Evolutionary conservation across 345 rosid genomes (phyloP).

Genomic region (Firmiana major): DNA sequence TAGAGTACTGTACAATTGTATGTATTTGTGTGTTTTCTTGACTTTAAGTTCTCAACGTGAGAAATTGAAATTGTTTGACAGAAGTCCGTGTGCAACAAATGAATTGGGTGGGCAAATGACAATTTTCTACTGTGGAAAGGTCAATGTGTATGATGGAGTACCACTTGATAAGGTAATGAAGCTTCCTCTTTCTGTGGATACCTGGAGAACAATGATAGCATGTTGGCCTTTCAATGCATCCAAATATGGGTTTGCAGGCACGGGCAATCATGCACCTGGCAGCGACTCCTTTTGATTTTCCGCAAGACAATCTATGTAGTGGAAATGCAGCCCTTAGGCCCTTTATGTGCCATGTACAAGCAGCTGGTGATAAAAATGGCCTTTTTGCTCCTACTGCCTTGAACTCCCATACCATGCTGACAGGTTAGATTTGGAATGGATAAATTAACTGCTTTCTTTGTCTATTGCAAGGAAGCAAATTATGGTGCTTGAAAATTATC

Average conservation of each 20-base stretch:
- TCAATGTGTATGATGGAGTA: slow-evolving; percentile 82
- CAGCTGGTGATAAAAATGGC: slow-evolving; percentile 25
- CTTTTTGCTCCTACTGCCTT: slow-evolving; percentile 34
- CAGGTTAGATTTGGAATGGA: slow-evolving; percentile 46
- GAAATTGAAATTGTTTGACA: slow-evolving; percentile 28
- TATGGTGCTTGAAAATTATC: background rate
- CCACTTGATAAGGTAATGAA: slow-evolving; percentile 78
- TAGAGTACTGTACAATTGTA: background rate
- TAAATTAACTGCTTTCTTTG: slow-evolving; percentile 2
- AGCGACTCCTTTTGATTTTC: slow-evolving; percentile 52
- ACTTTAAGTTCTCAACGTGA: slow-evolving; percentile 8
- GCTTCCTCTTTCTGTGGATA: slow-evolving; percentile 33
- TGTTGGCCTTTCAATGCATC: slow-evolving; percentile 40
- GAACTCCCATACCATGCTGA: slow-evolving; percentile 39
- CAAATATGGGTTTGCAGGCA: slow-evolving; percentile 67
- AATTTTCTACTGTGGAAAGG: slow-evolving; percentile 88
- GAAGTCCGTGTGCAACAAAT: slow-evolving; percentile 47
- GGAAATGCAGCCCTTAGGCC: slow-evolving; percentile 37
- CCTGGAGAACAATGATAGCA: slow-evolving; percentile 32
- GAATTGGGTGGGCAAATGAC: slow-evolving; percentile 68
- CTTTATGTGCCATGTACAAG: slow-evolving; percentile 36
- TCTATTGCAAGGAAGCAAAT: background rate
- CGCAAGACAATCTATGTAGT: slow-evolving; percentile 36
- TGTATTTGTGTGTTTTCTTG: background rate
- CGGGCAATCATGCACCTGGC: slow-evolving; percentile 79